Evolutionary conservation across 116 monocot species (phyloP).

Genomic region (Cymodocea nodosa): DNA sequence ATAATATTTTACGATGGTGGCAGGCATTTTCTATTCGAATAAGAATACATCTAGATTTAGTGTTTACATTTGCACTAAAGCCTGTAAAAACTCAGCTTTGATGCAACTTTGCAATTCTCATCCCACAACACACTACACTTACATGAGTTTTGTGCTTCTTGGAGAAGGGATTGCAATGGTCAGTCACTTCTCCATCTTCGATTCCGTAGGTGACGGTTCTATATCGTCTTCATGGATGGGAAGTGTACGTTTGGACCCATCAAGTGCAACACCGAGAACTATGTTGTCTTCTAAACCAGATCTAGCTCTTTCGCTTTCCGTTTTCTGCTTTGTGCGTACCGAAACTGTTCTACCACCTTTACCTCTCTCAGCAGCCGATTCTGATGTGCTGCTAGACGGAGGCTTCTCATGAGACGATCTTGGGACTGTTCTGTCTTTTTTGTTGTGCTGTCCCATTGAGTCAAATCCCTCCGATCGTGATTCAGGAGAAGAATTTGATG

Average conservation of each 20-base stretch:
- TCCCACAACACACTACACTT: not conserved
- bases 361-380: conserved; percentile 8
- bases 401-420: conserved; percentile 9
- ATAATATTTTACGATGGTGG: no score
- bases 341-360: conserved; percentile 2
- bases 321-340: conserved; percentile 19
- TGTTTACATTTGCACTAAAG: no score
- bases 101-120: no score
- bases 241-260: conserved; percentile 71
- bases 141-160: no score
- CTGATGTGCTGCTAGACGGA: not conserved
- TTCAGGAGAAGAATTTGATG: conserved; percentile 7
- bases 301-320: conserved; percentile 19
- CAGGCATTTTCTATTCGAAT: no score
- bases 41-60: no score
- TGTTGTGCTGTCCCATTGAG: no score
- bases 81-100: no score
- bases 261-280: conserved; percentile 62
- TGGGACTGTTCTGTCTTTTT: not conserved
- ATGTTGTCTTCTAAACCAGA: conserved; percentile 51
- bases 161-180: not conserved
- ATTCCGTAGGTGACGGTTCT: conserved; percentile 9
- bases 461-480: conserved; percentile 5
- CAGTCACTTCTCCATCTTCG: conserved; percentile 12
- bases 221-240: conserved; percentile 47